phyloP scores from a whole-genome alignment of 2,329 filamentous ascomycete species.

The Hypoxylon sp. region DNA sequence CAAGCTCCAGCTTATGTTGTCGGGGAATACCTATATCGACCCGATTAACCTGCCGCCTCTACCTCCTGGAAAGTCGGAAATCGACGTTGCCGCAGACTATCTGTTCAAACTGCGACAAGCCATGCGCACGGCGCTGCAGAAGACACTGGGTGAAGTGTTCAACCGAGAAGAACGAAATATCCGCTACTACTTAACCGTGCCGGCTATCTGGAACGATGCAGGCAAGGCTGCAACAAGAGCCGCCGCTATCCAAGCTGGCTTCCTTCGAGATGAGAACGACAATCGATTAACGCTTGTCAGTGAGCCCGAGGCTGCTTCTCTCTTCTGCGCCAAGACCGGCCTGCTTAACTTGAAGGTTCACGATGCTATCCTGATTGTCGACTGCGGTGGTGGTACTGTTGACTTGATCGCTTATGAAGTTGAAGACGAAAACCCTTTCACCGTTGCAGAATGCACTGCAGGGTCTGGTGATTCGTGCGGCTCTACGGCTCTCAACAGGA shows the following conservation, averaged over 20 bases:
- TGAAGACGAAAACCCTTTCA: conserved; percentile 97
- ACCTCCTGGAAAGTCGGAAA: conserved; percentile 97
- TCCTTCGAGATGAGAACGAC: conserved; percentile 96
- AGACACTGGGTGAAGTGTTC: conserved; percentile 97
- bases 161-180: conserved; percentile 98
- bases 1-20: conserved; percentile 98
- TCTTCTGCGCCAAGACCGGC: conserved; percentile 98
- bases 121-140: conserved; percentile 94
- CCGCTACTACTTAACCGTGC: conserved; percentile 97
- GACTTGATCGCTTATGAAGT: conserved; percentile 99
- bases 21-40: conserved; percentile 98
- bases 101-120: conserved; percentile 98
- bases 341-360: conserved; percentile 97
- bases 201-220: conserved; percentile 99
- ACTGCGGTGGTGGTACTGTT: conserved; percentile 97
- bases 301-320: conserved; percentile 94
- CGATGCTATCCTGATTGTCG: conserved; percentile 97
- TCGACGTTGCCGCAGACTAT: conserved; percentile 99
- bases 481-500: conserved; percentile 97
- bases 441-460: conserved; percentile 95
- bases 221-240: conserved; percentile 97
- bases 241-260: conserved; percentile 96
- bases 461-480: conserved; percentile 98
- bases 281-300: conserved; percentile 95
- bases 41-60: conserved; percentile 98